Evolutionary conservation across 768 basidiomycete genomes (phyloP), one percentile per base, ranked within the genome.

Genomic region (Lepiota venenata): DNA sequence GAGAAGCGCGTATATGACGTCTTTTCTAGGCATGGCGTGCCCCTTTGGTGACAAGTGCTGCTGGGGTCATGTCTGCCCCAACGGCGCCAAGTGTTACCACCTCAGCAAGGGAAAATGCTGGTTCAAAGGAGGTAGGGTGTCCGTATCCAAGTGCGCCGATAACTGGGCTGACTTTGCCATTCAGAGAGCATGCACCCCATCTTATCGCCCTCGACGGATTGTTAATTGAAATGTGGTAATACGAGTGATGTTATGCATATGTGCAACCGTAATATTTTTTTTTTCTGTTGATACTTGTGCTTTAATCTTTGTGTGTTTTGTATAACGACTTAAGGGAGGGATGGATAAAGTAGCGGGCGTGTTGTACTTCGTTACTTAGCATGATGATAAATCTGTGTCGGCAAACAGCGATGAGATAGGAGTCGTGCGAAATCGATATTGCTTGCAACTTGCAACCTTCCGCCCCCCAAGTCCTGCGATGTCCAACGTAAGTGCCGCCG

Each of bases 31-130:
- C 27, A 72, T 85, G 22, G 79, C 77, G 49, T 91, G 89, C 60
- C 88, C 88, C n/a, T 84, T 84, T 58, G 88, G 85, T 39, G 80
- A 82, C 40, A 72, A 72, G 56, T 92, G 89, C 63, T 91, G 88
- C 67, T 91, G 89, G 88, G 90, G 90, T 7, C 90, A 92, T 65
- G 73, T 82, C 20, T 92, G 90, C 61, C 90, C 90, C 12, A 86
- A 85, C 59, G 90, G 90, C n/a, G 76, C 78, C 15, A 82, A 80
- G 62, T 87, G 85, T 61, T 80, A 79, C 63, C 86, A 87, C 66
- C 71, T 86, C 27, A 82, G 80, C 69, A 88, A 86, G 64, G 88
- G 89, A 40, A 91, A 87, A 70, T 92, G 90, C 64, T 91, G 90
- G 88, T 92, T 92, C 70, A 91, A 91, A 78, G 88, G 85, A 62